Evolutionary conservation across 129 eudicot species (phyloP).

Genomic region (Pseudognaphalium luteoalbum): DNA sequence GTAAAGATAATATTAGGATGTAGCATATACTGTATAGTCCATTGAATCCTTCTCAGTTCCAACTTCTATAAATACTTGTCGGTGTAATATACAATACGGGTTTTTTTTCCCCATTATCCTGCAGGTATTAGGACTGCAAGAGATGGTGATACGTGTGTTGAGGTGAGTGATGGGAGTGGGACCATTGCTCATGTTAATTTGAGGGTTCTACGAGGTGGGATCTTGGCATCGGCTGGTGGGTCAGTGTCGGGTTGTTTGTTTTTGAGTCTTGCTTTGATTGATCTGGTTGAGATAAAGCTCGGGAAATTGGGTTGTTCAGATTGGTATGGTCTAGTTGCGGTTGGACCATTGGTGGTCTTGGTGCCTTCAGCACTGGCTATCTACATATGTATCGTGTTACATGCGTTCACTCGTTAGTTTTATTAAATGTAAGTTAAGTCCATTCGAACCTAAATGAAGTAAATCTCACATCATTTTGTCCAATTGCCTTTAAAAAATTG

Average conservation of each 20-base stretch:
- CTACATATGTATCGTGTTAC: constrained; percentile 50
- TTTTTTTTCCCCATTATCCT: too few relatives aligned
- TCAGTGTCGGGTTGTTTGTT: constrained; percentile 62
- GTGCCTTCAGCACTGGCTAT: constrained; percentile 58
- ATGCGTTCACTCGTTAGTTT: constrained; percentile 53
- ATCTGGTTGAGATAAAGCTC: constrained; percentile 65
- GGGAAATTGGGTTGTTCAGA: constrained; percentile 52
- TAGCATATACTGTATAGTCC: not conserved
- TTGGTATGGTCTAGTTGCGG: constrained; percentile 49
- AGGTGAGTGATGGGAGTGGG: constrained; percentile 28
- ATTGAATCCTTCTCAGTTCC: not conserved
- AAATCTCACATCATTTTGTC: not conserved
- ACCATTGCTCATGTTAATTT: constrained; percentile 45
- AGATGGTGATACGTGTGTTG: constrained; percentile 34
- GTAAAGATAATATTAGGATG: too few relatives aligned
- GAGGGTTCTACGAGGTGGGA: constrained; percentile 43
- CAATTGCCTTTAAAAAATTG: not conserved
- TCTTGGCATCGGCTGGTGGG: constrained; percentile 58
- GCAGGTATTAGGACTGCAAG: constrained; percentile 35
- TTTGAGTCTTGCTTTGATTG: constrained; percentile 56
- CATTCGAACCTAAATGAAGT: not conserved
- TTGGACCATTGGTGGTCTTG: constrained; percentile 47
- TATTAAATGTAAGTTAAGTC: not conserved
- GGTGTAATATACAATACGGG: not conserved
- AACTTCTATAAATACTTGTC: not conserved